phyloP scores from a whole-genome alignment of 345 rosid species.

The Eucalyptus polybractea region DNA sequence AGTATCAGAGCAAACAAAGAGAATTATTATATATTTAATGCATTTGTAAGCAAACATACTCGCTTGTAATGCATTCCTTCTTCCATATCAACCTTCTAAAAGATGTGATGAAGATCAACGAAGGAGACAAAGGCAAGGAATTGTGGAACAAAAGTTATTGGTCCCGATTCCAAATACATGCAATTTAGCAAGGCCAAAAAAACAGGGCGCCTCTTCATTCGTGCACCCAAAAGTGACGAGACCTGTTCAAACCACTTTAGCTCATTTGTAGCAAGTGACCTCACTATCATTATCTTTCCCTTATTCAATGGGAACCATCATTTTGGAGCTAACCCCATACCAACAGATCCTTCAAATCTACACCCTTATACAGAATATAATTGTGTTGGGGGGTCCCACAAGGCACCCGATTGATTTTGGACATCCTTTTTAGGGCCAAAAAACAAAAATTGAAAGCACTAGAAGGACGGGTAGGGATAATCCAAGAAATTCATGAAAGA shows the following conservation, averaged over 20 bases:
- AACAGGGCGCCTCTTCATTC: neutral
- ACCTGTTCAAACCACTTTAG: neutral
- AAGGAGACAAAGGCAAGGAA: neutral
- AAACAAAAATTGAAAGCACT: neutral
- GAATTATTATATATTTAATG: neutral
- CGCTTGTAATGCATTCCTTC: neutral
- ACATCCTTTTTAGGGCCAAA: neutral
- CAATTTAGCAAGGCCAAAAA: neutral
- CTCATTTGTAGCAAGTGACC: neutral
- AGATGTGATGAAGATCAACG: neutral
- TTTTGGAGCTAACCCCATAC: neutral
- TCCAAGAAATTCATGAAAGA: neutral
- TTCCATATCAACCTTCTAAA: neutral
- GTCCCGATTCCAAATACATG: neutral
- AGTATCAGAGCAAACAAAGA: neutral
- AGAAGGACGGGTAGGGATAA: neutral
- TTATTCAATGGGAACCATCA: neutral
- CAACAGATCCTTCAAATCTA: neutral
- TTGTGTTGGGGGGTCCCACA: neutral
- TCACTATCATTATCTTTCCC: neutral
- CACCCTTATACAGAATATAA: neutral
- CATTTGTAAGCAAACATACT: neutral
- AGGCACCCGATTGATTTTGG: neutral
- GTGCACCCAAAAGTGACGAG: neutral
- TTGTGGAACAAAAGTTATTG: neutral